Percentiles rank a stretch among this genome's conserved stretches.
These are phyloP conservation scores for Ambrosia trifida DNA, from an alignment of 129 eudicot species.

Conservation along the genomic window DNA sequence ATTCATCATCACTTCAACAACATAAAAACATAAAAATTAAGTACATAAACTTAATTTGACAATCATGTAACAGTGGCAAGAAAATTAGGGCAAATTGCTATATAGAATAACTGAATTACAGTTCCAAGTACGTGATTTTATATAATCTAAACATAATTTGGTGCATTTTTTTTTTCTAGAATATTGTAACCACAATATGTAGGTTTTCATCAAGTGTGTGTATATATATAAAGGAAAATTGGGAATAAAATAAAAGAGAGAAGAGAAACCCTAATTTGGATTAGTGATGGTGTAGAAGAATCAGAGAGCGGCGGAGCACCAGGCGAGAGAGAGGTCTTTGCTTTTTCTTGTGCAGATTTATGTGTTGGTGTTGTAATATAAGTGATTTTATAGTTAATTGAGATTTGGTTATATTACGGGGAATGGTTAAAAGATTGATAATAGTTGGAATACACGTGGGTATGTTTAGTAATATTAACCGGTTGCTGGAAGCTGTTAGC, in stretches of 20 bases:
- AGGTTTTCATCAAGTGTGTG: background rate
- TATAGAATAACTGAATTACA: background rate
- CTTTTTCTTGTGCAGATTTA: background rate
- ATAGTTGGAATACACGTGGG: too few species aligned
- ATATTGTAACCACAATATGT: background rate
- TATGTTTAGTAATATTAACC: too few species aligned
- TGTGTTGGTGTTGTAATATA: too few species aligned
- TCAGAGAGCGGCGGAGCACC: background rate
- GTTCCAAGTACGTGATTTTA: too few species aligned
- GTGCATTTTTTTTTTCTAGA: too few species aligned
- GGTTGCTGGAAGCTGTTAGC: too few species aligned
- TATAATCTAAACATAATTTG: too few species aligned
- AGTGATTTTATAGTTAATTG: too few species aligned
- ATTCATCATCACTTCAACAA: background rate
- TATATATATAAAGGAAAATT: background rate
- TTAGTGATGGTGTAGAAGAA: background rate
- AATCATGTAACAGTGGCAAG: background rate
- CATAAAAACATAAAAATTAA: background rate
- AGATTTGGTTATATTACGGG: too few species aligned
- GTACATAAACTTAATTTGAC: background rate
- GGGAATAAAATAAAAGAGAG: background rate
- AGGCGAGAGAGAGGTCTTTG: background rate
- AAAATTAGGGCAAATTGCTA: conserved; percentile 4
- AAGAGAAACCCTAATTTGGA: conserved; percentile 18
- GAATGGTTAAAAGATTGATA: too few species aligned